Evolutionary conservation across 2,329 filamentous ascomycete genomes (phyloP).

Genomic region (Neonectria neomacrospora): DNA sequence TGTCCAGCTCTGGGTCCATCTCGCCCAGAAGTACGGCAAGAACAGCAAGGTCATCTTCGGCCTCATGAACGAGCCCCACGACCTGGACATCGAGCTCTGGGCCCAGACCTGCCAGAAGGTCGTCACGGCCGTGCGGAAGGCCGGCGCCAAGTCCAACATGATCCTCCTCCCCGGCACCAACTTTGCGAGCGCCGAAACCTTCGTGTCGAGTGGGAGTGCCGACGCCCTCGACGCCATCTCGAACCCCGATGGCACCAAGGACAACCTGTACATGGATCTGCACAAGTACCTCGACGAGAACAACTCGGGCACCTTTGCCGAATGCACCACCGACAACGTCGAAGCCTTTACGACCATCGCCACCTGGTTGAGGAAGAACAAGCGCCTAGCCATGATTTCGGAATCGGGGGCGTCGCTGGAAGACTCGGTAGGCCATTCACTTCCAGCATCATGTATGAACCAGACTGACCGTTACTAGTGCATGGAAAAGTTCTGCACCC

Average conservation of each 20-base stretch:
- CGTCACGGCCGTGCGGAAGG: conserved; percentile 72
- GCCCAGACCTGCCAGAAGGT: conserved; percentile 69
- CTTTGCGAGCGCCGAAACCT: conserved; percentile 62
- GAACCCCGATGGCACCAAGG: conserved; percentile 68
- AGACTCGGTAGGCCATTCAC: conserved; percentile 47
- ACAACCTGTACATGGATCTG: conserved; percentile 67
- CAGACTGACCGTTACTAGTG: conserved; percentile 48
- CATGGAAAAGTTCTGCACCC: conserved; percentile 56
- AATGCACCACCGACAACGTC: conserved; percentile 65
- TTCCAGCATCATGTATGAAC: not conserved
- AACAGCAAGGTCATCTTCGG: conserved; percentile 67
- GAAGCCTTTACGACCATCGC: conserved; percentile 60
- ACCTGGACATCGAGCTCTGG: conserved; percentile 67
- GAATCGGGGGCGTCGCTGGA: conserved; percentile 63
- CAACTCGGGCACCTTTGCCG: conserved; percentile 62
- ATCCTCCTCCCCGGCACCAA: conserved; percentile 71
- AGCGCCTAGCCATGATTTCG: conserved; percentile 61
- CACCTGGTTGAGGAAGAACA: conserved; percentile 58
- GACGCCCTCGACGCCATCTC: conserved; percentile 63
- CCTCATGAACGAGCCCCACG: conserved; percentile 77
- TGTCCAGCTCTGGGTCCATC: conserved; percentile 65
- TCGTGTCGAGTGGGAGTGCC: conserved; percentile 61
- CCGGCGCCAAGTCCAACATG: conserved; percentile 71
- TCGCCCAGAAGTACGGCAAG: conserved; percentile 68
- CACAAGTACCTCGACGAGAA: conserved; percentile 71